Conservation (phyloP, 306 rosid species). For the barrel medic (Medicago truncatula) region DNA sequence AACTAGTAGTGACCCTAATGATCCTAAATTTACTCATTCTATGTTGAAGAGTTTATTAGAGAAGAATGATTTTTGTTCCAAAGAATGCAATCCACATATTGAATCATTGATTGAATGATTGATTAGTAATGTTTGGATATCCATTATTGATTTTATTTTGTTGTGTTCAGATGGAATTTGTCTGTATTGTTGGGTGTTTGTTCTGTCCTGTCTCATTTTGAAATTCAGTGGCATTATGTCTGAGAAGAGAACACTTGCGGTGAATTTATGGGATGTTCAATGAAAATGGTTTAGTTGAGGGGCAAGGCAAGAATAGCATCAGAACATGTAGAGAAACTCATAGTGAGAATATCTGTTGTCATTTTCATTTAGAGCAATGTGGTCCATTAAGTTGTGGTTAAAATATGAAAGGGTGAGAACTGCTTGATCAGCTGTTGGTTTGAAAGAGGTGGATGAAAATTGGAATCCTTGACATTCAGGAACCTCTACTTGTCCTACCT, state of each 20-base stretch:
- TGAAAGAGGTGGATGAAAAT: conserved; percentile 29
- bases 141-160: neutral
- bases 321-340: conserved; percentile 24
- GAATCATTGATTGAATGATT: conserved; percentile 15
- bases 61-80: conserved; percentile 71
- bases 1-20: conserved; percentile 61
- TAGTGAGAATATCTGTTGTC: conserved; percentile 3
- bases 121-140: conserved; percentile 37
- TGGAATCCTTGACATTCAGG: conserved; percentile 40
- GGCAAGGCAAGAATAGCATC: neutral
- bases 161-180: conserved; percentile 5
- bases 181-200: conserved; percentile 1
- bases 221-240: conserved; percentile 7
- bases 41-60: conserved; percentile 69
- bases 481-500: conserved; percentile 9
- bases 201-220: conserved; percentile 5
- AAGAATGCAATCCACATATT: conserved; percentile 74
- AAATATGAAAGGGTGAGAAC: neutral
- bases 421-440: conserved; percentile 21
- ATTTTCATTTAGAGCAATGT: conserved; percentile 26
- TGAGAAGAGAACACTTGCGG: neutral
- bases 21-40: conserved; percentile 58
- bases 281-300: conserved; percentile 20
- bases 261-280: conserved; percentile 29
- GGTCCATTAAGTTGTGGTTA: conserved; percentile 31